These are phyloP conservation scores for Macrocystidia cucumis DNA, from an alignment of 1,284 basidiomycete species.

Conservation along the genomic window DNA sequence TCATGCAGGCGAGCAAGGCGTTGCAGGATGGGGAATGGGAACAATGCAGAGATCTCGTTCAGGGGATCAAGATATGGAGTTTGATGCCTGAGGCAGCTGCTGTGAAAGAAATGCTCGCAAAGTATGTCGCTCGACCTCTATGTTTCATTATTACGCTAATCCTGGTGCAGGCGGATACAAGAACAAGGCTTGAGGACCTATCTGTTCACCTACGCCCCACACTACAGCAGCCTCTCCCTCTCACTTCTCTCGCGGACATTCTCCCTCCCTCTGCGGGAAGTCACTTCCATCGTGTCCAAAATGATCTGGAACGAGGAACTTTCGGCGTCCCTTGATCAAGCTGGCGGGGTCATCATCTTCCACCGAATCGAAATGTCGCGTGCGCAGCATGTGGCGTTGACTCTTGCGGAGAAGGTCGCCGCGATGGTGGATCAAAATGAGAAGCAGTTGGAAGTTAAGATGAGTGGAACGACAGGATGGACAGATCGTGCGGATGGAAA, in stretches of 20 bases:
- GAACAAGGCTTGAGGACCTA: slow-evolving; percentile 97
- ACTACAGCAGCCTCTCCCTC: slow-evolving; percentile 90
- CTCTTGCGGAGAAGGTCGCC: slow-evolving; percentile 84
- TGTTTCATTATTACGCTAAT: slow-evolving; percentile 7
- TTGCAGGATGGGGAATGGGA: slow-evolving; percentile 98
- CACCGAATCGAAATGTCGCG: slow-evolving; percentile 85
- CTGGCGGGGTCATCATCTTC: slow-evolving; percentile 82
- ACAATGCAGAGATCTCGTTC: slow-evolving; percentile 86
- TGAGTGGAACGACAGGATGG: slow-evolving; percentile 65
- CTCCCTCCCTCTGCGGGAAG: slow-evolving; percentile 70
- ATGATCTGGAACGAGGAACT: slow-evolving; percentile 99
- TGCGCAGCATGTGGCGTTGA: slow-evolving; percentile 84
- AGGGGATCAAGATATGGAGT: slow-evolving; percentile 97
- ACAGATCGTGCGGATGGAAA: slow-evolving; percentile 60
- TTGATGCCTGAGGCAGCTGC: slow-evolving; percentile 84
- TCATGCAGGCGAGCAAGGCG: slow-evolving; percentile 98
- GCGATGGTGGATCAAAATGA: slow-evolving; percentile 94
- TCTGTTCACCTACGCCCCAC: slow-evolving; percentile 95
- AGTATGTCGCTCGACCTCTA: slow-evolving; percentile 42
- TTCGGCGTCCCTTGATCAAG: slow-evolving; percentile 88
- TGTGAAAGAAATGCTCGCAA: slow-evolving; percentile 94
- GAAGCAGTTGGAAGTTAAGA: slow-evolving; percentile 86
- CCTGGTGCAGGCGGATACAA: slow-evolving; percentile 76
- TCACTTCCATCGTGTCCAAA: slow-evolving; percentile 91
- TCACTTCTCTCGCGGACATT: slow-evolving; percentile 85